These are phyloP conservation scores for Leishmania tarentolae DNA, from an alignment of 208 protist species.

Conservation along the genomic window DNA sequence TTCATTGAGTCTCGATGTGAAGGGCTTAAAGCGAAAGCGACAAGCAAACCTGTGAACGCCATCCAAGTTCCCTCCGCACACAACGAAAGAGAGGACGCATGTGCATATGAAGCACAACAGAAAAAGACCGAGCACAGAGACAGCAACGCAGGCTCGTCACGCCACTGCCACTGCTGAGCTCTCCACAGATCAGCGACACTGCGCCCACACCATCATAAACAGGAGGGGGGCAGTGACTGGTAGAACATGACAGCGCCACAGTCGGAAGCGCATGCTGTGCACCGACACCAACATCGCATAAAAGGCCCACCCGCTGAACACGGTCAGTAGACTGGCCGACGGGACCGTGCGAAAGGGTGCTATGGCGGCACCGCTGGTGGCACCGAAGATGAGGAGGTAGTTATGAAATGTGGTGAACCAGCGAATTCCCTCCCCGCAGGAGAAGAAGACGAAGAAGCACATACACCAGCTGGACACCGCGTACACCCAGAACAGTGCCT, in stretches of 20 bases:
- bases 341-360: conserved; percentile 51
- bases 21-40: background rate
- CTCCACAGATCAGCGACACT: conserved; percentile 13
- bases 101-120: background rate
- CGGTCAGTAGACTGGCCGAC: conserved; percentile 53
- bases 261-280: conserved; percentile 70
- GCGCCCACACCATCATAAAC: conserved; percentile 33
- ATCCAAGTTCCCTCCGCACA: background rate
- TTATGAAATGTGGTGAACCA: conserved; percentile 85
- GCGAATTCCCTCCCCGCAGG: conserved; percentile 74
- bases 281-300: conserved; percentile 80
- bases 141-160: background rate
- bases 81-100: background rate
- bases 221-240: conserved; percentile 67
- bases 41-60: background rate
- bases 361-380: conserved; percentile 49
- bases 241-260: conserved; percentile 76
- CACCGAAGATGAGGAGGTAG: conserved; percentile 75
- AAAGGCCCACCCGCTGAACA: conserved; percentile 76
- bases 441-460: conserved; percentile 90
- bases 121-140: background rate
- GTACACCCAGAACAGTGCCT: conserved; percentile 69
- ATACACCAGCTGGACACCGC: conserved; percentile 86
- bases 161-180: background rate
- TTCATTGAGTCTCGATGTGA: background rate